These are phyloP conservation scores for Pelomyxa schiedti DNA, from an alignment of 78 protist species.

Conservation along the genomic window DNA sequence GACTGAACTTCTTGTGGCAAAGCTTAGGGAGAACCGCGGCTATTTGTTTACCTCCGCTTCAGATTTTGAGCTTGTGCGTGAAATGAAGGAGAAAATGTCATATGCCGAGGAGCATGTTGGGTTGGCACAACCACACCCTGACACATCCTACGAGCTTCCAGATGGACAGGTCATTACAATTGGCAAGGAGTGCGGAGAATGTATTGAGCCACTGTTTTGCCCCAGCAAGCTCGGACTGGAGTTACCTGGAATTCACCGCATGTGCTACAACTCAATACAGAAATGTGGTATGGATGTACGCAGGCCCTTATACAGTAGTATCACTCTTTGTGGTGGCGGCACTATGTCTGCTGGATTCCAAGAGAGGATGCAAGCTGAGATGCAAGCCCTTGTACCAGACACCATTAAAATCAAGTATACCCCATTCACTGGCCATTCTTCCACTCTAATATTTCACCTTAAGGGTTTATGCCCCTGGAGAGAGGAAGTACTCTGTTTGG, in stretches of 20 bases:
- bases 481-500: constrained; percentile 89
- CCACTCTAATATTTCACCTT: no score
- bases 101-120: constrained; percentile 68
- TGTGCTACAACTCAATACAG: constrained; percentile 56
- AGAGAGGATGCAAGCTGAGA: constrained; percentile 50
- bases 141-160: constrained; percentile 48
- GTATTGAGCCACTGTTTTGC: constrained; percentile 80
- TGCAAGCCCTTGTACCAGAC: constrained; percentile 69
- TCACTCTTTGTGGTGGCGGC: constrained; percentile 78
- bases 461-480: constrained; percentile 83
- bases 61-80: constrained; percentile 72
- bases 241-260: constrained; percentile 71
- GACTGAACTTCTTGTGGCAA: constrained; percentile 74
- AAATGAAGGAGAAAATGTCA: constrained; percentile 59
- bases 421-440: no score
- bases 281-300: constrained; percentile 80
- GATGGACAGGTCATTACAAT: constrained; percentile 77
- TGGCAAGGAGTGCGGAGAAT: constrained; percentile 70
- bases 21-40: constrained; percentile 80
- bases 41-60: constrained; percentile 79
- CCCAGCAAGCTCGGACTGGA: constrained; percentile 74
- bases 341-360: constrained; percentile 68
- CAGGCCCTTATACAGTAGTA: constrained; percentile 57
- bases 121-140: constrained; percentile 57
- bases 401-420: constrained; percentile 78